Percentiles rank a stretch among this genome's conserved stretches.
These are phyloP conservation scores for Boletus fagicola DNA, from an alignment of 768 basidiomycete genomes.

Conservation along the genomic window DNA sequence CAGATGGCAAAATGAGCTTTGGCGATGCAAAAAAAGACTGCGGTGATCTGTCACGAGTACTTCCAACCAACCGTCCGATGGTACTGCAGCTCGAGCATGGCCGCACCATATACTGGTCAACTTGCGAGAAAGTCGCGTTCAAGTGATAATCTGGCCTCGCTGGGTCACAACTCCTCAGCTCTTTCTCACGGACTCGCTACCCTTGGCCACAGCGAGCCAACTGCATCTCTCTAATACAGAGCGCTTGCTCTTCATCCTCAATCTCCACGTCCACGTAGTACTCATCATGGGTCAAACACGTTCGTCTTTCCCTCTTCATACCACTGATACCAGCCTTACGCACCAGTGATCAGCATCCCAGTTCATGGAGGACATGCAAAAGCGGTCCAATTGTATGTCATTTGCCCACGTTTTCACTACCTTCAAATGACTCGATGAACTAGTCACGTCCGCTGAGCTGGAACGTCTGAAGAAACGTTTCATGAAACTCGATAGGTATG, in stretches of 20 bases:
- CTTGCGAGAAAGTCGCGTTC: neutral
- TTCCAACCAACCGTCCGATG: conserved; percentile 3
- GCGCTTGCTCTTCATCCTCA: neutral
- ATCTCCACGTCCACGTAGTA: conserved; percentile 9
- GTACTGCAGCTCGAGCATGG: conserved; percentile 17
- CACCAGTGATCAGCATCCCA: conserved; percentile 61
- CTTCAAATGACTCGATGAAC: conserved; percentile 11
- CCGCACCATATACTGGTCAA: conserved; percentile 18
- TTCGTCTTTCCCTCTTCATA: conserved; percentile 37
- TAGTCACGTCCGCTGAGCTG: conserved; percentile 93
- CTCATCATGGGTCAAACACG: conserved; percentile 80
- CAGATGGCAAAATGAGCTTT: conserved; percentile 13
- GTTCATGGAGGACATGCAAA: conserved; percentile 98
- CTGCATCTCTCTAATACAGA: neutral
- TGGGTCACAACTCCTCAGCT: neutral
- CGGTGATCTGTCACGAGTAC: conserved; percentile 2
- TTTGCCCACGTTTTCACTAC: neutral
- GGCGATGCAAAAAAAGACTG: conserved; percentile 1
- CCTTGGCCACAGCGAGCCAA: neutral
- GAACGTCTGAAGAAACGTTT: conserved; percentile 97
- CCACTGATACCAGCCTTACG: conserved; percentile 2
- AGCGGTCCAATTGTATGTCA: conserved; percentile 91
- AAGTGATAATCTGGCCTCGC: neutral
- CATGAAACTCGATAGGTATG: conserved; percentile 96
- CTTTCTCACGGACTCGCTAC: conserved; percentile 23